These are phyloP conservation scores for Penicillium sp. DNA, from an alignment of 2,329 filamentous ascomycete genomes.

Conservation along the genomic window DNA sequence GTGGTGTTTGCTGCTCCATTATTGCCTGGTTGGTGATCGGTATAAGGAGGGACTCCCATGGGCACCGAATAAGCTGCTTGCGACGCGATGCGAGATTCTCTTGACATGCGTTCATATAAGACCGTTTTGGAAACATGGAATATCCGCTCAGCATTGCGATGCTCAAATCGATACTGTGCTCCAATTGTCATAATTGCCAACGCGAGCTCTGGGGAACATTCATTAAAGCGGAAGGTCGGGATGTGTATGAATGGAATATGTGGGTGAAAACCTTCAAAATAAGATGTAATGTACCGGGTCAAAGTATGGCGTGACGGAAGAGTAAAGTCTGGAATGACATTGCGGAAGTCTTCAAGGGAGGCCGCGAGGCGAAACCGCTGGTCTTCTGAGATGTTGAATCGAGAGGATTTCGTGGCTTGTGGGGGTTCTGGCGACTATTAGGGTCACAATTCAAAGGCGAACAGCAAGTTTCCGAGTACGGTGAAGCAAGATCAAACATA, in stretches of 20 bases:
- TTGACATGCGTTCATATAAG: slow-evolving; percentile 57
- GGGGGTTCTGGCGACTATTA: slow-evolving; percentile 23
- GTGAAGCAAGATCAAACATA: slow-evolving; percentile 5
- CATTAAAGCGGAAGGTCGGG: slow-evolving; percentile 61
- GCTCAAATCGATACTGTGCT: slow-evolving; percentile 51
- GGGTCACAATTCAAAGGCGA: background rate
- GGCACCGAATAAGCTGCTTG: slow-evolving; percentile 21
- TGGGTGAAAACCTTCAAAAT: slow-evolving; percentile 64
- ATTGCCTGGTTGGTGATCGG: slow-evolving; percentile 10
- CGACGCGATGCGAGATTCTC: slow-evolving; percentile 18
- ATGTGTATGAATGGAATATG: slow-evolving; percentile 65
- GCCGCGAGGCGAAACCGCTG: slow-evolving; percentile 31
- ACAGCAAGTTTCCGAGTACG: background rate
- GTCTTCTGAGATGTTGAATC: slow-evolving; percentile 30
- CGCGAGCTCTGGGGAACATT: slow-evolving; percentile 66
- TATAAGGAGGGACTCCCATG: slow-evolving; percentile 14
- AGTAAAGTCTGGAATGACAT: slow-evolving; percentile 51
- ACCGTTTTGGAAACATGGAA: slow-evolving; percentile 62
- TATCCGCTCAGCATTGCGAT: slow-evolving; percentile 30
- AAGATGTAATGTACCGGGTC: slow-evolving; percentile 67
- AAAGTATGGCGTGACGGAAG: slow-evolving; percentile 68
- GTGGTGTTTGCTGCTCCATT: slow-evolving; percentile 11
- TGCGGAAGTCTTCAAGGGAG: slow-evolving; percentile 30
- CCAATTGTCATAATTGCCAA: slow-evolving; percentile 65
- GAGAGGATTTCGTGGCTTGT: slow-evolving; percentile 20